Evolutionary conservation across 805 yeast genomes (phyloP), one percentile per base, ranked within the genome.

Genomic region (Nakazawaea anatomiae): DNA sequence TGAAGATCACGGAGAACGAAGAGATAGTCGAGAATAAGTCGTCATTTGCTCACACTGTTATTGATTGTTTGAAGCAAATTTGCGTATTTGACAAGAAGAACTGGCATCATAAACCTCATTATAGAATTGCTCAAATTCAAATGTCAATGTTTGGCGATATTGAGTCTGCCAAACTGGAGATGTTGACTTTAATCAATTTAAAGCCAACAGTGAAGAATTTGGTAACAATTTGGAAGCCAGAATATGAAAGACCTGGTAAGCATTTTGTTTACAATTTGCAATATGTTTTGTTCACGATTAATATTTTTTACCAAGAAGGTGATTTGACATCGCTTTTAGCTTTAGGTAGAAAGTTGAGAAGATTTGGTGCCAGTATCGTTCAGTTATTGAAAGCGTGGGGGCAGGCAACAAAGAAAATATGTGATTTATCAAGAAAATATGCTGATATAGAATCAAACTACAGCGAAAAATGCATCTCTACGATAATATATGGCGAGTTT

Each of bases 181-280:
- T 92, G 78, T 70, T 78, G 1, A 61, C 72, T 0, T 69, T 89
- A 14, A 77, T 91, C 48, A 75, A 87, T 6, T 64, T 89, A 46
- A 87, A 83, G 57, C 73, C 89, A 0, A 75, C 79, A 2, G 80
- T 82, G 42, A 87, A 89, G 60, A 80, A 85, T 9, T 74, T 94
- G 39, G 80, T 91, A 1, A 85, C 81, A 56, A 87, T 94, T 52
- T 94, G 99, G 98, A 89, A 89, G 58, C 96, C 97, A 0, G 96
- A 90, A 45, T 65, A 74, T 58, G 99, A 95, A 64, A 69, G 95
- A 25, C 94, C 97, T 0, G 99, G 99, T 0, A 89, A 87, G 58
- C 97, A 92, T 66, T 92, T 90, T 63, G 81, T 80, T 9, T 89
- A 86, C 66, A 84, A 85, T 34, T 76, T 73, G 55, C 80, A 82